phyloP scores from a whole-genome alignment of 1,284 basidiomycete species.

The Cutaneotrichosporon curvatum region DNA sequence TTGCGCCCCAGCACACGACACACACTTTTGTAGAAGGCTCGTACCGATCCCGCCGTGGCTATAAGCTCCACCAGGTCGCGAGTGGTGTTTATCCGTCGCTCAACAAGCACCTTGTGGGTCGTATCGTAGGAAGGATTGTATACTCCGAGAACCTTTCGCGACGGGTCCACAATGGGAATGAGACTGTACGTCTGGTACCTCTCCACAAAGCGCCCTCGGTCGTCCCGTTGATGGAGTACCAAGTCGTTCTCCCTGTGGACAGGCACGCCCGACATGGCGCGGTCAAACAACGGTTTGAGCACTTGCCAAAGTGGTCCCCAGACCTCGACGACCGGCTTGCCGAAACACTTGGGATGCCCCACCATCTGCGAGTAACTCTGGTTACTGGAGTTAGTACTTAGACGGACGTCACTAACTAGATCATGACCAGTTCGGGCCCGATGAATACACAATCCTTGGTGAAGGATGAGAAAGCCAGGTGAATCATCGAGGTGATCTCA shows the following conservation, averaged over 20 bases:
- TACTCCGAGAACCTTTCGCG: constrained; percentile 15
- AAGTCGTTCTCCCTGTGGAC: constrained; percentile 25
- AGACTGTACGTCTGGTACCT: constrained; percentile 35
- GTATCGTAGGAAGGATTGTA: constrained; percentile 21
- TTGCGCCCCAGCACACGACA: constrained; percentile 13
- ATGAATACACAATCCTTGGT: constrained; percentile 1
- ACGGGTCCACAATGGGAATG: constrained; percentile 25
- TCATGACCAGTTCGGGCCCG: constrained; percentile 21
- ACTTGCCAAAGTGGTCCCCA: constrained; percentile 28
- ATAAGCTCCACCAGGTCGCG: constrained; percentile 16
- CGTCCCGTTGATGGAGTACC: constrained; percentile 19
- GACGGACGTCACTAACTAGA: constrained; percentile 18
- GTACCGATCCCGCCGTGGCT: constrained; percentile 8
- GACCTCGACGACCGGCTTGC: constrained; percentile 22
- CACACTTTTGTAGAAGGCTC: constrained; percentile 15
- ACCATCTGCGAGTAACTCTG: constrained; percentile 23
- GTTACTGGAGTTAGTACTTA: constrained; percentile 22
- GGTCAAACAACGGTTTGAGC: constrained; percentile 17
- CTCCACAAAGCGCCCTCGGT: constrained; percentile 22
- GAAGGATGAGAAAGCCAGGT: not conserved
- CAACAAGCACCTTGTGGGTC: constrained; percentile 13
- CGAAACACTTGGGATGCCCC: constrained; percentile 27
- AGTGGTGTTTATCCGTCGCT: constrained; percentile 15
- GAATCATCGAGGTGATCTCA: not conserved
- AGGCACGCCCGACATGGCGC: constrained; percentile 13